These are phyloP conservation scores for Phanerochaete carnosa DNA, from an alignment of 768 basidiomycete species.

Conservation along the genomic window DNA sequence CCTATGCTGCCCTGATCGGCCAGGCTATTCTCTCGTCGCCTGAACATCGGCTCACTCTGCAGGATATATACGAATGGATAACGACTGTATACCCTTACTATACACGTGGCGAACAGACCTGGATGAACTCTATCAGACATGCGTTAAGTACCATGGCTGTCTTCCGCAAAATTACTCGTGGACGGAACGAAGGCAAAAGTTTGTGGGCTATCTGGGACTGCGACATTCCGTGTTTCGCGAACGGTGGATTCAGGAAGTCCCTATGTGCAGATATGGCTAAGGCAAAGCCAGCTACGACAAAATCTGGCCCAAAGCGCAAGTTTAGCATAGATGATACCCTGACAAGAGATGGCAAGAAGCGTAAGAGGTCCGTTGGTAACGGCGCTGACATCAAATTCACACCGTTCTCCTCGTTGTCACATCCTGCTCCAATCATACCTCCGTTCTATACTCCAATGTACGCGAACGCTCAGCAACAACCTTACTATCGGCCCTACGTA, in stretches of 20 bases:
- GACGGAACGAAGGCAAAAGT: conserved; percentile 75
- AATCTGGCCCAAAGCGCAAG: conserved; percentile 33
- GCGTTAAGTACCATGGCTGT: conserved; percentile 89
- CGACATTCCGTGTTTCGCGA: conserved; percentile 78
- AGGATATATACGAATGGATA: conserved; percentile 97
- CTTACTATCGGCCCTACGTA: conserved; percentile 65
- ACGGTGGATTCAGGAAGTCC: conserved; percentile 76
- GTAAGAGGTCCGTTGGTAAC: conserved; percentile 23
- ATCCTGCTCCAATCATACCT: conserved; percentile 23
- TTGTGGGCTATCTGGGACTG: conserved; percentile 87
- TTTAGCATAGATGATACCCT: conserved; percentile 16
- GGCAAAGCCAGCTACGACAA: conserved; percentile 27
- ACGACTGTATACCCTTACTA: conserved; percentile 92
- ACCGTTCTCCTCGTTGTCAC: conserved; percentile 15
- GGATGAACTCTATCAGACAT: conserved; percentile 99
- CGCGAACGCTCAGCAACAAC: conserved; percentile 62
- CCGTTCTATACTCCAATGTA: conserved; percentile 26
- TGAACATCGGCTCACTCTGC: conserved; percentile 81
- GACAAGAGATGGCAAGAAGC: conserved; percentile 27
- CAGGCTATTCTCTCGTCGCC: conserved; percentile 88
- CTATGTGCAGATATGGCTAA: conserved; percentile 40
- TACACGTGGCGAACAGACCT: conserved; percentile 88
- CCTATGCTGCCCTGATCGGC: conserved; percentile 94
- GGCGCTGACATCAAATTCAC: conserved; percentile 3
- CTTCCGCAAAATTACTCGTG: conserved; percentile 82